A percentile compares a stretch with the other conserved stretches of the same genome.
Conservation (phyloP, 164 flowering plant species). For the Kalanchoe fedtschenkoi region DNA sequence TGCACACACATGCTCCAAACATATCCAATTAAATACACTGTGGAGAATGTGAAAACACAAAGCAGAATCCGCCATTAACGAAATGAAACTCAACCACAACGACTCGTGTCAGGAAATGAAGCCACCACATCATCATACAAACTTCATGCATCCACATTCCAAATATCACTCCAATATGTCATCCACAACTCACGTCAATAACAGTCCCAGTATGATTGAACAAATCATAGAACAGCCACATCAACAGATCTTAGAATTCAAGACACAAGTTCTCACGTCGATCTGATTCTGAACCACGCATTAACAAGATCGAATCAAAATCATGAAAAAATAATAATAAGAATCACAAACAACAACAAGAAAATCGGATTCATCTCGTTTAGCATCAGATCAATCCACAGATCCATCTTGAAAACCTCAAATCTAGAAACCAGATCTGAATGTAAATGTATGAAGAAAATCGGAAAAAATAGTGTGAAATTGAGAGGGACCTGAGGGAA, state of each 20-base stretch:
- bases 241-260: not conserved
- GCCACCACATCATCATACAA: not conserved
- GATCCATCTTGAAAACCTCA: not conserved
- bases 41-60: not conserved
- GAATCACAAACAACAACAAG: too few relatives aligned
- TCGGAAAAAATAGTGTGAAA: not conserved
- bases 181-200: too few relatives aligned
- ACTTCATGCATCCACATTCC: too few relatives aligned
- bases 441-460: too few relatives aligned
- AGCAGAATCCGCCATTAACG: not conserved
- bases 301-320: not conserved
- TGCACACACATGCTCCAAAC: too few relatives aligned
- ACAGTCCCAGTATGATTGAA: too few relatives aligned
- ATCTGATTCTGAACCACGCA: not conserved
- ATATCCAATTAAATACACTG: not conserved
- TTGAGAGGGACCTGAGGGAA: constrained; percentile 40
- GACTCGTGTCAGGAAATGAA: too few relatives aligned
- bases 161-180: too few relatives aligned
- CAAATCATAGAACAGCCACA: too few relatives aligned
- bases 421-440: not conserved
- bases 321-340: too few relatives aligned
- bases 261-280: not conserved
- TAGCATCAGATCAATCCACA: not conserved
- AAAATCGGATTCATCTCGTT: too few relatives aligned
- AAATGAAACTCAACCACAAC: not conserved